These are phyloP conservation scores for Fusarium palustre DNA, from an alignment of 2,329 filamentous ascomycete genomes.

Conservation along the genomic window DNA sequence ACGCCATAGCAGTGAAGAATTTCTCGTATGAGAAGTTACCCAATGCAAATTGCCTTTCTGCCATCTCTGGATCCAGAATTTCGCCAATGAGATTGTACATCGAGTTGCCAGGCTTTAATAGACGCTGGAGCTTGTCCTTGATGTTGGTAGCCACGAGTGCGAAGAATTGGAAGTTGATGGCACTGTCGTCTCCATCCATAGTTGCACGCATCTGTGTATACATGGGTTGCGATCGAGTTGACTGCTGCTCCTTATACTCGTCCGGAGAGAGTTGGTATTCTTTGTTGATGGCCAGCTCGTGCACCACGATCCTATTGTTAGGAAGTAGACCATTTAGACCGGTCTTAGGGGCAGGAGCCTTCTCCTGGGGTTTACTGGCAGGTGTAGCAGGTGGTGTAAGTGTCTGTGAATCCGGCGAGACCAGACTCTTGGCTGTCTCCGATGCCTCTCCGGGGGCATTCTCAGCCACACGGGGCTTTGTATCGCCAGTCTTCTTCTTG, in stretches of 20 bases:
- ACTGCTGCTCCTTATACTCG: conserved; percentile 69
- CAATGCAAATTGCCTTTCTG: conserved; percentile 74
- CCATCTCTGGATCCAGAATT: conserved; percentile 78
- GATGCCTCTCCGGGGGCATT: conserved; percentile 54
- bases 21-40: conserved; percentile 84
- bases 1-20: conserved; percentile 81
- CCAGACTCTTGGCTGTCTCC: conserved; percentile 53
- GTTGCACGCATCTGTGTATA: conserved; percentile 70
- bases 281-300: conserved; percentile 83
- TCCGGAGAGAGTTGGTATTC: conserved; percentile 78
- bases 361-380: conserved; percentile 54
- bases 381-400: conserved; percentile 67
- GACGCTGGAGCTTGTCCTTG: conserved; percentile 76
- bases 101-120: conserved; percentile 76
- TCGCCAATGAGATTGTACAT: conserved; percentile 82
- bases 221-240: conserved; percentile 60
- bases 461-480: conserved; percentile 74
- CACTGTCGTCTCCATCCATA: conserved; percentile 73
- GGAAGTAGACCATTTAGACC: conserved; percentile 70
- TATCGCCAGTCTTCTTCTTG: conserved; percentile 76
- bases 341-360: conserved; percentile 52
- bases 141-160: conserved; percentile 78
- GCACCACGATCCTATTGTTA: conserved; percentile 79
- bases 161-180: conserved; percentile 75
- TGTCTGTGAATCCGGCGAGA: conserved; percentile 60